Evolutionary conservation across 495 filamentous ascomycete species (phyloP).

Genomic region (Neurospora sp.): DNA sequence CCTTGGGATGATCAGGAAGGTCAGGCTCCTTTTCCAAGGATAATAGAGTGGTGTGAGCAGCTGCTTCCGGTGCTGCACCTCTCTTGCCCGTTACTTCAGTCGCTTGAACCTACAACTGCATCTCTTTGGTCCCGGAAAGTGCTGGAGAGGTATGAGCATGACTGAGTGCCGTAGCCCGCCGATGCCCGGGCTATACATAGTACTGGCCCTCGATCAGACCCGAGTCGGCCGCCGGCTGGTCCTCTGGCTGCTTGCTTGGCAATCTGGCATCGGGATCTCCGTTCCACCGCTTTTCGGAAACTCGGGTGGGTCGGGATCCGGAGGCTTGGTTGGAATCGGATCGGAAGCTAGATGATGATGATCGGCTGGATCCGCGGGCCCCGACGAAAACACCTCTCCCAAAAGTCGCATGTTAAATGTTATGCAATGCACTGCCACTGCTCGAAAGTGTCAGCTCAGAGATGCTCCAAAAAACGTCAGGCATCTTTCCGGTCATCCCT

Average conservation of each 20-base stretch:
- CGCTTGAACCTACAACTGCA: not conserved
- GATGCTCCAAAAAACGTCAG: not conserved
- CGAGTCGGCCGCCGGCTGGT: not conserved
- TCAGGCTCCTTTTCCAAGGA: not conserved
- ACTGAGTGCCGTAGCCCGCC: not conserved
- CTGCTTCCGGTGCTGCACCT: not conserved
- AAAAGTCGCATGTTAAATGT: not conserved
- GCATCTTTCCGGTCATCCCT: not conserved
- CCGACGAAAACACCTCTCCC: not conserved
- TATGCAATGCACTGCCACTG: not conserved
- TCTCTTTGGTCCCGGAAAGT: not conserved
- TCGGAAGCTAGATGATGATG: not conserved
- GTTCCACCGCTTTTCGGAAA: not conserved
- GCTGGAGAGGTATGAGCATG: not conserved
- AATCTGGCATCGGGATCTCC: not conserved
- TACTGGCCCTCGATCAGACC: not conserved
- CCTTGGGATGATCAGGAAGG: not conserved
- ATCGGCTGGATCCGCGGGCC: not conserved
- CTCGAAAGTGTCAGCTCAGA: not conserved
- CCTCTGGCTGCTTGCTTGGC: not conserved
- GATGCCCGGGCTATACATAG: not conserved
- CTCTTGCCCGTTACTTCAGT: not conserved
- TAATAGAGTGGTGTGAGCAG: not conserved
- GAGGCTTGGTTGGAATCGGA: not conserved
- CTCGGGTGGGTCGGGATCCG: not conserved